These are phyloP conservation scores for Meyerozyma carpophila DNA, from an alignment of 1,139 yeast species.

Conservation along the genomic window DNA sequence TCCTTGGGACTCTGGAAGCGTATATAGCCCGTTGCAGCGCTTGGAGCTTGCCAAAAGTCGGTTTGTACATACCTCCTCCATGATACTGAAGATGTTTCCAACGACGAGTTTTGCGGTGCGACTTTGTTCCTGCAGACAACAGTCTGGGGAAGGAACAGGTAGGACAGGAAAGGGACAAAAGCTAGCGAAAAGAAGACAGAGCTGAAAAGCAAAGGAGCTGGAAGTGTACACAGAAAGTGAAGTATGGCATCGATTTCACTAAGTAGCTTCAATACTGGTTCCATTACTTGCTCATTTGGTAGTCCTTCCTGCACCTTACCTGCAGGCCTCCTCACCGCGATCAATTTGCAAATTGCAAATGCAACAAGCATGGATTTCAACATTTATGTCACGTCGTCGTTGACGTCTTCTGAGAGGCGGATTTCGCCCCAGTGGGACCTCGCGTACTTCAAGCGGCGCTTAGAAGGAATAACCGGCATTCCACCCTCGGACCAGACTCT, in stretches of 20 bases:
- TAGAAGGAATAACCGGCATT: slow-evolving; percentile 78
- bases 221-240: not conserved
- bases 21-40: not conserved
- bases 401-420: slow-evolving; percentile 68
- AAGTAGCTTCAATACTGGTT: no score
- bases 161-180: not conserved
- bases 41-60: not conserved
- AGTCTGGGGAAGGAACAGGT: not conserved
- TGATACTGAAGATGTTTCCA: not conserved
- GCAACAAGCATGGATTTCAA: slow-evolving; percentile 32
- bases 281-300: not conserved
- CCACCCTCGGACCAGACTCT: slow-evolving; percentile 56
- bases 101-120: not conserved
- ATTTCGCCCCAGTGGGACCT: slow-evolving; percentile 63
- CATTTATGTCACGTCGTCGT: slow-evolving; percentile 56
- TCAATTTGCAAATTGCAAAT: no score
- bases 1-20: not conserved
- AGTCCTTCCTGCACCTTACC: not conserved
- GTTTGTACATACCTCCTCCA: not conserved
- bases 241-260: no score
- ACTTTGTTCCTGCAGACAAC: not conserved
- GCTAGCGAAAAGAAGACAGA: not conserved
- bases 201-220: not conserved
- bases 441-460: slow-evolving; percentile 45
- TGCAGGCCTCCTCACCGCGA: no score